Base-by-base conservation (phyloP, 371 early-diverging fungal genomes). In the Mucor indicus region DNA sequence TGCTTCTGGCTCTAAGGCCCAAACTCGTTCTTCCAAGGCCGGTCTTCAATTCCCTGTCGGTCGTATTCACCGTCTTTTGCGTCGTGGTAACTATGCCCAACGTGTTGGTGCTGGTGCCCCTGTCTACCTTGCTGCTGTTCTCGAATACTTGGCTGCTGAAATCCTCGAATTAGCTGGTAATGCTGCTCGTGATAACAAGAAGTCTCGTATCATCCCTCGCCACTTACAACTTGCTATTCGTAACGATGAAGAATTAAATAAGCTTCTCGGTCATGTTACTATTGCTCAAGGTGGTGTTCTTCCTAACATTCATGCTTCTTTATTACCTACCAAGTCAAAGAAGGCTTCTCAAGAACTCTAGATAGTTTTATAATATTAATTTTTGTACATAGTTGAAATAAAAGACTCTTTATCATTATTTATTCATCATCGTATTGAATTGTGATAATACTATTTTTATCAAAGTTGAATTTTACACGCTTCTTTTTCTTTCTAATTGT, bases 61-160 rank as follows among this genome's bases (percentile, higher is more conserved):
- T 69, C 93, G 96, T 90, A 87, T 96, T 66, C 95, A 96, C 78
- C 90, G 95, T 85, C 86, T 90, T 48, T 80, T 96, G 55, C 89
- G 94, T 68, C 89, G 89, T 77, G 94, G 95, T 57, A 93, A 93
- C 89, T 94, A 95, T 70, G 93, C 94, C 55, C 91, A 89, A 71
- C 90, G 94, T 81, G 86, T 94, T 50, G 93, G 92, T 77, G 91
- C 92, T 61, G 89, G 92, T 77, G 93, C 95, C 48, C 93, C 93
- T 64, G 94, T 95, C 66, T 96, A 93, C 80, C 78, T 94, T 38
- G 94, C 95, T 53, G 93, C 95, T 55, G 94, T 95, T 43, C 86
- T 96, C 56, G 95, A 95, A 80, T 96, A 96, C 81, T 81, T 96
- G 61, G 89, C 90, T 64, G 95, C 95, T 69, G 97, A 96, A 86